Percentiles rank a stretch among this genome's conserved stretches.
These are phyloP conservation scores for Fusarium concolor DNA, from an alignment of 2,329 filamentous ascomycete genomes.

Conservation along the genomic window DNA sequence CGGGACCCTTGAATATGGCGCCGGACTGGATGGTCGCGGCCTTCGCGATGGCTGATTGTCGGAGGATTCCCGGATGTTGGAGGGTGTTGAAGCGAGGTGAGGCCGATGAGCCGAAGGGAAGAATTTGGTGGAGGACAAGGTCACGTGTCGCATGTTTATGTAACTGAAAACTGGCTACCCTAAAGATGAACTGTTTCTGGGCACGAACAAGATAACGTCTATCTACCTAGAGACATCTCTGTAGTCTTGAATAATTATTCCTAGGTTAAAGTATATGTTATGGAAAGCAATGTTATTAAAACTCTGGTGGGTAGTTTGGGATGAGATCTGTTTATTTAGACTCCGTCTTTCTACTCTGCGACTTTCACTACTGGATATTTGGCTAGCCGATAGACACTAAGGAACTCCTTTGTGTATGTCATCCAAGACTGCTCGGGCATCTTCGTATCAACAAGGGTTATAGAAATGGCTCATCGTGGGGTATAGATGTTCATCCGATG, in stretches of 20 bases:
- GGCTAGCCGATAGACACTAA: too few species aligned
- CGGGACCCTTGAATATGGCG: slow-evolving; percentile 37
- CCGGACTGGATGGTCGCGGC: slow-evolving; percentile 32
- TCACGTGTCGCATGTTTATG: slow-evolving; percentile 19
- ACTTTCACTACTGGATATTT: too few species aligned
- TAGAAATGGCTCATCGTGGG: slow-evolving; percentile 3
- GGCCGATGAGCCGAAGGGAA: slow-evolving; percentile 48
- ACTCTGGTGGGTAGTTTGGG: too few species aligned
- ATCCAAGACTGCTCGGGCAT: neutral
- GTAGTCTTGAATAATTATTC: too few species aligned
- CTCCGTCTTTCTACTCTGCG: too few species aligned
- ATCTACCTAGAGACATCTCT: too few species aligned
- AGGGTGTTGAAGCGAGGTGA: slow-evolving; percentile 55
- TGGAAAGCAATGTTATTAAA: too few species aligned
- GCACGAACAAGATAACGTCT: too few species aligned
- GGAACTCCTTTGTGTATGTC: neutral
- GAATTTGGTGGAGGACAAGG: slow-evolving; percentile 17
- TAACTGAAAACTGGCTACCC: neutral
- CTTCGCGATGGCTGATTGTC: slow-evolving; percentile 57
- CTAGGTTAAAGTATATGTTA: too few species aligned
- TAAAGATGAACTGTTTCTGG: neutral
- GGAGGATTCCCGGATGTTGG: slow-evolving; percentile 56
- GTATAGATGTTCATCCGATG: slow-evolving; percentile 12
- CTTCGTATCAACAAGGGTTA: neutral
- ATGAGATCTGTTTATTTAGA: too few species aligned